phyloP scores from a whole-genome alignment of 2,329 filamentous ascomycete genomes.

The Exophiala lecanii-corni region DNA sequence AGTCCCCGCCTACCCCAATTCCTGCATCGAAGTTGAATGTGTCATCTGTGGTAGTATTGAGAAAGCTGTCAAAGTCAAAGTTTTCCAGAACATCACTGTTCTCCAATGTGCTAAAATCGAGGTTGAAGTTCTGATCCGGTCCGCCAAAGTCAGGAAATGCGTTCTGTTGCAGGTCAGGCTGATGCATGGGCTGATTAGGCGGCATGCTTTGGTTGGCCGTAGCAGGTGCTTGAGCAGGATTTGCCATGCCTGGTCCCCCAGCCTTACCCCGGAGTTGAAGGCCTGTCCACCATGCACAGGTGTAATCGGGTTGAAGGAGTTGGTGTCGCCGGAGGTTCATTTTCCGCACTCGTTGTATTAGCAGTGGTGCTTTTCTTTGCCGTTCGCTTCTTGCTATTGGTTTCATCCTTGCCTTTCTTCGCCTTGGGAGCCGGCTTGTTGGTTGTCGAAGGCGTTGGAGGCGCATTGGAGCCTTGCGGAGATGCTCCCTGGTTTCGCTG shows the following conservation, averaged over 20 bases:
- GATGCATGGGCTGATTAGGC: constrained; percentile 25
- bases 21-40: constrained; percentile 41
- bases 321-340: constrained; percentile 44
- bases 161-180: constrained; percentile 24
- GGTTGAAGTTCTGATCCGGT: constrained; percentile 23
- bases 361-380: constrained; percentile 40
- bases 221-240: constrained; percentile 34
- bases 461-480: constrained; percentile 45
- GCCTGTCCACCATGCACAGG: constrained; percentile 44
- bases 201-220: constrained; percentile 29
- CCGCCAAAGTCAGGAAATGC: constrained; percentile 19
- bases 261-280: constrained; percentile 36
- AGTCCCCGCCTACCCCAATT: constrained; percentile 40
- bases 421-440: constrained; percentile 55
- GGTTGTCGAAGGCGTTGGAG: constrained; percentile 58
- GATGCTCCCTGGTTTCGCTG: constrained; percentile 41
- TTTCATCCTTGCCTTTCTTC: constrained; percentile 53
- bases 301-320: constrained; percentile 48
- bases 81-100: constrained; percentile 46
- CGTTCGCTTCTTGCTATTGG: constrained; percentile 42
- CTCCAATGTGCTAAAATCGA: constrained; percentile 41
- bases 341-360: constrained; percentile 42
- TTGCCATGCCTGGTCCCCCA: constrained; percentile 28
- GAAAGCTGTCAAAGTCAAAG: constrained; percentile 64
- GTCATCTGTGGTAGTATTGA: constrained; percentile 51